Base-by-base conservation (phyloP, 345 rosid genomes). In the Pugionium dolabratum region DNA sequence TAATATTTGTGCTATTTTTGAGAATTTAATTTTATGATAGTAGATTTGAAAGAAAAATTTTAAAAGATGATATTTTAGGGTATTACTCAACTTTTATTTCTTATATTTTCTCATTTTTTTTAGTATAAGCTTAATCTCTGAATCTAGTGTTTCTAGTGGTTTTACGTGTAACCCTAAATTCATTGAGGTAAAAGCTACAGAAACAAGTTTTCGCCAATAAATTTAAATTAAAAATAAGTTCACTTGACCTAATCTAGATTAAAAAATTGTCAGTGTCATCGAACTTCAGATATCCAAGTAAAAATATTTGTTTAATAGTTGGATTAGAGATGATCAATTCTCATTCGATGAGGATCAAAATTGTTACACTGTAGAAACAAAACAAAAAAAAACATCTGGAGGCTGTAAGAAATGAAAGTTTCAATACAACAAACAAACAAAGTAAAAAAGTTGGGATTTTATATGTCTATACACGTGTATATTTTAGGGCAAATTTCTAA, bases 381-480 rank as follows among this genome's bases (percentile, higher is more conserved):
- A 48, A 67, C 41, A 67, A 57, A 3, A 18, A n/a, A n/a, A 43
- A 42, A 61, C 10, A 64, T 41, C 54, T 49, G 70, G 54, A 64
- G 6, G 26, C 33, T 29, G 43, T 58, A 45, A 32, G 49, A 65
- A 65, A 65, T 66, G 28, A 59, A 65, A 72, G 71, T 72, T 59
- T 55, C 61, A 10, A 48, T 49, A 48, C 51, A 26, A 40, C 6
- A 51, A 69, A 43, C 47, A 56, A 35, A 69, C 55, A 71, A 63
- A 71, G 39, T 40, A 49, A 62, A 50, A 2, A 34, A 40, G 18
- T 3, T n/a, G 39, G 52, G 9, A 7, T 51, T 43, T 25, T 59
- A 40, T 48, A 4, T 42, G 9, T 32, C 8, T 31, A 9, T 4
- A n/a, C 2, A 11, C n/a, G 33, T 55, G 44, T 26, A 9, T 46